Base-by-base conservation (phyloP, 345 rosid genomes). In the Brassica nigra region DNA sequence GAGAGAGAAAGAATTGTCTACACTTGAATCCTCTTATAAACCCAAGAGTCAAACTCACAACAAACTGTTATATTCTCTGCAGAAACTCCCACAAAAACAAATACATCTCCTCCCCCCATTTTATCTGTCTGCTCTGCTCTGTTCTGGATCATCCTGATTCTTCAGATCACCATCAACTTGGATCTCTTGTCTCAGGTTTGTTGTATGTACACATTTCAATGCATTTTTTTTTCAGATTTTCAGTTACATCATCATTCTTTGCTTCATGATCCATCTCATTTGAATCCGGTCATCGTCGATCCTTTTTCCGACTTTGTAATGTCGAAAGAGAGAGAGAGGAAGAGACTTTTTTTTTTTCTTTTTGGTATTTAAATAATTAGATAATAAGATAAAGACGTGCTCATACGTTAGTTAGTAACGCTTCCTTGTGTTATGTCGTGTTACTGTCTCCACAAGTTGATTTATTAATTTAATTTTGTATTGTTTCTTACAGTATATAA, bases 161-260 rank as follows among this genome's bases (percentile, higher is more conserved):
- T 16, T 71, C 34, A 8, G 8, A 64, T 70, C 59, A 71, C 8
- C 71, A 64, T 20, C 71, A 52, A 57, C 68, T 72, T 72, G 68
- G 77, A 72, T 57, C 73, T 78, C 12, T 37, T 54, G 14, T 61
- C 54, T 49, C 81, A 78, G 81, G 81, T 78, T 64, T 37, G 64
- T 59, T 23, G 57, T 36, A 23, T 71, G 3, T 23, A 23, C 27
- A 23, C 27, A 23, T 23, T 23, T 23, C 74, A 57, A 39, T 39
- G 33, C 68, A 2, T 9, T 0, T 28, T 23, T 23, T 23, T 23
- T 18, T 74, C 66, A 11, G 0, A 58, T 52, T 61, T 36, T 29
- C 47, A 57, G 14, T 44, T 44, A 34, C 75, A 57, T 58, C 42
- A 36, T 36, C 42, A 36, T 36, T 23, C 27, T 23, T 23, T 23